Evolutionary conservation across 225 moss, liverwort and hornwort genomes (phyloP).

Genomic region (Rhytidiadelphus loreus): DNA sequence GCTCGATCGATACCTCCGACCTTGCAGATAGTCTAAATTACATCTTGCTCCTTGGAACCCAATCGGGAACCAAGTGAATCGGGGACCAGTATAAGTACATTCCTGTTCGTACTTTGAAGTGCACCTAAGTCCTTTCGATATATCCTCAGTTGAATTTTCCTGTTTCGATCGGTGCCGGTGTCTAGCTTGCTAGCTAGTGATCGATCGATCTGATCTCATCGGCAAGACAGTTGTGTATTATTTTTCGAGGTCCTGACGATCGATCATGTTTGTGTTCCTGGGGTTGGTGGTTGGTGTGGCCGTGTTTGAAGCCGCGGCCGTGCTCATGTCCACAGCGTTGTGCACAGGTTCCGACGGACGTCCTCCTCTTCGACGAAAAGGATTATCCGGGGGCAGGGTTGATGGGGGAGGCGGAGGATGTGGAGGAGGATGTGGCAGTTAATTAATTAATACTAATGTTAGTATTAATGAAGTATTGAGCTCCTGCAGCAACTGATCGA

Average conservation of each 20-base stretch:
- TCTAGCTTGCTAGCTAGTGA: background rate
- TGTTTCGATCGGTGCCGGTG: background rate
- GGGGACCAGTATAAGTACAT: background rate
- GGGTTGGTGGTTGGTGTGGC: background rate
- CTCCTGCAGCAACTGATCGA: background rate
- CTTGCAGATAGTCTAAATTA: background rate
- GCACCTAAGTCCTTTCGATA: background rate
- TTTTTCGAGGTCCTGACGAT: background rate
- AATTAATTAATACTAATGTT: background rate
- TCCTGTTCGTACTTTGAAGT: too few relatives aligned
- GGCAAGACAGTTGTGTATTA: background rate
- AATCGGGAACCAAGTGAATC: background rate
- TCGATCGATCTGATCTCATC: background rate
- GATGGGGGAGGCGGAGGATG: background rate
- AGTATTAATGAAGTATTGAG: background rate
- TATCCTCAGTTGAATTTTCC: background rate
- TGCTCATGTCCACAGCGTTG: background rate
- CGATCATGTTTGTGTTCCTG: background rate
- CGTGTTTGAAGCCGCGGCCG: background rate
- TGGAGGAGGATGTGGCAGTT: background rate
- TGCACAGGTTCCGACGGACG: background rate
- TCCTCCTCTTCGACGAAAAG: background rate
- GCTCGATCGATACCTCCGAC: background rate
- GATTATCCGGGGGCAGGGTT: background rate
- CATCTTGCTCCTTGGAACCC: background rate